These are phyloP conservation scores for Ceriops tagal DNA, from an alignment of 345 rosid species.

Conservation along the genomic window DNA sequence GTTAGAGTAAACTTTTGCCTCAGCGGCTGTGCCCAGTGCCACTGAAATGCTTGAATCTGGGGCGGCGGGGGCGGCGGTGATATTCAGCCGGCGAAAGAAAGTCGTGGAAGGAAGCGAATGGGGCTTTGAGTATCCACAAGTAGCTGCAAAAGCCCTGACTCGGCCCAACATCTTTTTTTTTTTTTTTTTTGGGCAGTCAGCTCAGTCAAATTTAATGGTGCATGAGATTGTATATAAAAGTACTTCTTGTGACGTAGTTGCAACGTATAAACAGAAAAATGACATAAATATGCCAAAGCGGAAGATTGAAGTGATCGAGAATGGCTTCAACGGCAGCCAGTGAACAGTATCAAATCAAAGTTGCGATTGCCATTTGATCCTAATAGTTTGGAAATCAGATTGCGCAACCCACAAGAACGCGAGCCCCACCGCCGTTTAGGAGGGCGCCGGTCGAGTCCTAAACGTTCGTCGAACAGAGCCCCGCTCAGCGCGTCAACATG, in stretches of 20 bases:
- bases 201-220: no score
- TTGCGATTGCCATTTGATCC: conserved; percentile 38
- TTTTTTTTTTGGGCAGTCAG: no score
- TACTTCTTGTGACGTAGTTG: no score
- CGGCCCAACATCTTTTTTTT: no score
- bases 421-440: conserved; percentile 45
- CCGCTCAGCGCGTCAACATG: conserved; percentile 50
- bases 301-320: no score
- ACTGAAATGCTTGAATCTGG: background rate
- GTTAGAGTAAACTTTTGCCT: conserved; percentile 17
- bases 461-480: conserved; percentile 41
- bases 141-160: no score
- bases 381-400: conserved; percentile 46
- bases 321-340: conserved; percentile 37
- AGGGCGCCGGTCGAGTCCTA: conserved; percentile 39
- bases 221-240: no score
- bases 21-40: background rate
- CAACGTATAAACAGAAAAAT: no score
- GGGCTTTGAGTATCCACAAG: no score
- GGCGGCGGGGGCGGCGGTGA: background rate
- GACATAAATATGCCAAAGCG: no score
- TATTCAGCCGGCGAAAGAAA: no score
- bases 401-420: conserved; percentile 67
- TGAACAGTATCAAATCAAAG: conserved; percentile 35
- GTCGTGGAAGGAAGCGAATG: no score